Evolutionary conservation across 495 filamentous ascomycete species (phyloP), one percentile per base, ranked within the genome.

Genomic region (Tetracladium setigerum): DNA sequence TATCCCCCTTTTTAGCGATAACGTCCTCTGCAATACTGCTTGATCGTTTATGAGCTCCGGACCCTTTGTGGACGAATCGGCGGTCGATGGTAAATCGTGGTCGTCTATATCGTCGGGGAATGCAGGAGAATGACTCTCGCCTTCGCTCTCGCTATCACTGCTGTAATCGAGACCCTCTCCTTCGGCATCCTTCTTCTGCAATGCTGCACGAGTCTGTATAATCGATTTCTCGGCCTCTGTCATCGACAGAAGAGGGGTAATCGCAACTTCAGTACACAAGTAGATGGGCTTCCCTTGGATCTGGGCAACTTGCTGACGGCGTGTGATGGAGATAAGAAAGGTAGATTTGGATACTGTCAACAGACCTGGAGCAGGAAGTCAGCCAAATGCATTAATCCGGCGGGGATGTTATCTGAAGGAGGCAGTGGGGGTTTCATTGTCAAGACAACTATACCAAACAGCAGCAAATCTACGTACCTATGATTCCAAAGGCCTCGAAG

Each of bases 221-320:
- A 96, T 83, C 5, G 87, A 82, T 12, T 72, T 72, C 50, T 70
- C 70, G 5, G 92, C 91, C 17, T 91, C 88, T 34, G 58, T 59
- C 52, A 81, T 82, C 13, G 83, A 92, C 12, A 83, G 76, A 14
- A 90, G 78, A 1, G 92, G 92, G 15, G 94, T 95, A 18, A 98
- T 69, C 1, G 89, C 83, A 27, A 98, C 83, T 52, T 89, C 86
- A 45, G 82, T 87, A 38, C 95, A 74, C 35, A 86, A 79, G 61
- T 95, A 96, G 44, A 96, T 70, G 3, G 90, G 84, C 38, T 79
- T 79, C 13, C 86, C 87, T 44, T 79, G 79, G 41, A 96, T 81
- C 49, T 87, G 79, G 1, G 92, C 92, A 40, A 97, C 90, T 62
- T 95, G 87, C 53, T 91, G 72, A 32, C 90, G 83, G 44, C 81